Evolutionary conservation across 2,329 filamentous ascomycete genomes (phyloP).

Genomic region (Myotisia sp.): DNA sequence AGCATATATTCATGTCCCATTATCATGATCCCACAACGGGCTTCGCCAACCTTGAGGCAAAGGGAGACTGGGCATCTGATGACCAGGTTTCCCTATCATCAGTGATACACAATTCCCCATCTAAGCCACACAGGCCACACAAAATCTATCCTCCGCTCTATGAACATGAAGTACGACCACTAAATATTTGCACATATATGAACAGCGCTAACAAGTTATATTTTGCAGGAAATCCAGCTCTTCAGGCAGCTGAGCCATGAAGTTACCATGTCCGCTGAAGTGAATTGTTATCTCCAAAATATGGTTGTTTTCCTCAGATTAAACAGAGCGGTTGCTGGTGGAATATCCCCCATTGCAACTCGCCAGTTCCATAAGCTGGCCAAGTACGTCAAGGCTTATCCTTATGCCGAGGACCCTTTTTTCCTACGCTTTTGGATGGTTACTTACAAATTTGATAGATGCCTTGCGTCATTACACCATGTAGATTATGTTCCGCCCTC

Average conservation of each 20-base stretch:
- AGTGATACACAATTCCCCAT: slow-evolving; percentile 20
- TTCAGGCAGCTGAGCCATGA: slow-evolving; percentile 45
- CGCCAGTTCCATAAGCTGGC: slow-evolving; percentile 58
- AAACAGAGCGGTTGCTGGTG: slow-evolving; percentile 68
- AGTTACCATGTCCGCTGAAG: slow-evolving; percentile 57
- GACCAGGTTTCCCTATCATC: slow-evolving; percentile 24
- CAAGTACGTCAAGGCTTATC: slow-evolving; percentile 30
- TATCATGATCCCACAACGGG: slow-evolving; percentile 61
- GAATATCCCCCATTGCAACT: slow-evolving; percentile 65
- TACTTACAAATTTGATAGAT: slow-evolving; percentile 31
- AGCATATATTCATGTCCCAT: slow-evolving; percentile 78
- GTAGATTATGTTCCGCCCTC: slow-evolving; percentile 72
- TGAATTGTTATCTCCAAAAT: slow-evolving; percentile 74
- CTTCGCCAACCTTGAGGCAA: slow-evolving; percentile 52
- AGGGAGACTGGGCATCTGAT: slow-evolving; percentile 21
- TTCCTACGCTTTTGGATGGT: not conserved
- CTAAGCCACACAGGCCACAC: not conserved
- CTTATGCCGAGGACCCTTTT: not conserved
- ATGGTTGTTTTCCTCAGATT: slow-evolving; percentile 74
- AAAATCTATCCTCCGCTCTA: slow-evolving; percentile 3
- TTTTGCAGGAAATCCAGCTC: slow-evolving; percentile 36
- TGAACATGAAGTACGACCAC: slow-evolving; percentile 4
- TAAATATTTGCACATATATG: not conserved
- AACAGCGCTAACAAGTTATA: not conserved
- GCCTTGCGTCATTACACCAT: slow-evolving; percentile 67